Evolutionary conservation across 768 basidiomycete genomes (phyloP).

Genomic region (Coprinopsis marcescibilis): DNA sequence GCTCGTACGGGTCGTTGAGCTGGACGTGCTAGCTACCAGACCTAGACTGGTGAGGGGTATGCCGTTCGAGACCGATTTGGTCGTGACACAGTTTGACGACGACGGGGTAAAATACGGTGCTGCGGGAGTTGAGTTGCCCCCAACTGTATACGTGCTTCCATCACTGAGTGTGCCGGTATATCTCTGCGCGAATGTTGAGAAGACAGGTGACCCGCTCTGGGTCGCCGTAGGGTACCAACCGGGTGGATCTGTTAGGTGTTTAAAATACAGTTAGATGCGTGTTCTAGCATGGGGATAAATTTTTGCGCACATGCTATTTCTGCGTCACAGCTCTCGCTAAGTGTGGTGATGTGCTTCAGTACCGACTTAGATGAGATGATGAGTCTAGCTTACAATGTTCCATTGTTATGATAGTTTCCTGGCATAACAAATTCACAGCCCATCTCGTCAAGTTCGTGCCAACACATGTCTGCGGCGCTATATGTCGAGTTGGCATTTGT

Average conservation of each 20-base stretch:
- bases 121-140: slow-evolving; percentile 32
- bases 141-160: slow-evolving; percentile 33
- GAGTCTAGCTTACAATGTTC: slow-evolving; percentile 31
- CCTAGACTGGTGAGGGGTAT: slow-evolving; percentile 26
- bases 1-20: background rate
- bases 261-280: no score
- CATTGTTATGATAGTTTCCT: slow-evolving; percentile 36
- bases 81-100: slow-evolving; percentile 35
- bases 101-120: slow-evolving; percentile 29
- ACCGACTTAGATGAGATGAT: background rate
- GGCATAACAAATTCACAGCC: slow-evolving; percentile 44
- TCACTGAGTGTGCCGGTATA: slow-evolving; percentile 31
- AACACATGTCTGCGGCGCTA: slow-evolving; percentile 36
- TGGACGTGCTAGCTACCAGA: slow-evolving; percentile 8
- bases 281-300: no score
- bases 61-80: slow-evolving; percentile 33
- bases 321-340: slow-evolving; percentile 37
- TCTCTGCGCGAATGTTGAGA: slow-evolving; percentile 39
- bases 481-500: slow-evolving; percentile 40
- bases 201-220: slow-evolving; percentile 29
- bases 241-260: slow-evolving; percentile 40
- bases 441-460: slow-evolving; percentile 42
- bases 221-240: slow-evolving; percentile 40
- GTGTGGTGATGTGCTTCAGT: background rate
- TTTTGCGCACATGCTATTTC: slow-evolving; percentile 38